Percentiles rank a stretch among this genome's conserved stretches.
Conservation (phyloP, 805 yeast species). For the Babjeviella inositovora region DNA sequence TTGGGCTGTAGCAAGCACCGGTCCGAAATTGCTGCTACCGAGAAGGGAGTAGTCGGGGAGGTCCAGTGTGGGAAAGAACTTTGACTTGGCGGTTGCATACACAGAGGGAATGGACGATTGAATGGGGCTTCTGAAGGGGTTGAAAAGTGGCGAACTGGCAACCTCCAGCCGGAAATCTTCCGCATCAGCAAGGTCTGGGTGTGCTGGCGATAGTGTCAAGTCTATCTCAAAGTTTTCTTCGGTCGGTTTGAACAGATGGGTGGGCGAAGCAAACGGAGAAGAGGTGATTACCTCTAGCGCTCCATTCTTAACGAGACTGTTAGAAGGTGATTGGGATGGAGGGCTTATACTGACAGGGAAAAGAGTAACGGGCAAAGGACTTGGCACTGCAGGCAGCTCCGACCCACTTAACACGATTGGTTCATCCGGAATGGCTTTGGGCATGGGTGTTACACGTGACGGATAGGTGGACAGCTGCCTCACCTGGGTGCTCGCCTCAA, state of each 20-base stretch:
- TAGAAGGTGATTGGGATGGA: background rate
- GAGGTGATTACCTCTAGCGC: no score
- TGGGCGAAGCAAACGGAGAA: no score
- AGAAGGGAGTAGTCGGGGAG: no score
- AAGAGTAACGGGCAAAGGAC: no score
- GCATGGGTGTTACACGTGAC: background rate
- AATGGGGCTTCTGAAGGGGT: background rate
- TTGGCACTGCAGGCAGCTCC: background rate
- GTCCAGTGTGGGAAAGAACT: slow-evolving; percentile 1
- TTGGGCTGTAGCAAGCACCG: no score
- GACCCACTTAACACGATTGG: background rate
- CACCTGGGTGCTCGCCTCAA: background rate
- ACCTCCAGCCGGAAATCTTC: background rate
- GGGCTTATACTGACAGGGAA: no score
- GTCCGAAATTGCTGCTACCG: no score
- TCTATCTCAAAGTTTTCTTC: background rate
- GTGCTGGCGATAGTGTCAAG: background rate
- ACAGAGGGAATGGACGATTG: background rate
- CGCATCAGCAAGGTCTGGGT: background rate
- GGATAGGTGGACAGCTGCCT: background rate
- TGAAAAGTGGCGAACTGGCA: background rate
- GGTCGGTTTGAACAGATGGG: no score
- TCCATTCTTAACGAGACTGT: background rate
- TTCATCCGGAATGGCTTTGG: background rate
- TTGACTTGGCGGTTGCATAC: background rate